These are phyloP conservation scores for Solanum pimpinellifolium DNA, from an alignment of 257 asterid genomes.

Conservation along the genomic window DNA sequence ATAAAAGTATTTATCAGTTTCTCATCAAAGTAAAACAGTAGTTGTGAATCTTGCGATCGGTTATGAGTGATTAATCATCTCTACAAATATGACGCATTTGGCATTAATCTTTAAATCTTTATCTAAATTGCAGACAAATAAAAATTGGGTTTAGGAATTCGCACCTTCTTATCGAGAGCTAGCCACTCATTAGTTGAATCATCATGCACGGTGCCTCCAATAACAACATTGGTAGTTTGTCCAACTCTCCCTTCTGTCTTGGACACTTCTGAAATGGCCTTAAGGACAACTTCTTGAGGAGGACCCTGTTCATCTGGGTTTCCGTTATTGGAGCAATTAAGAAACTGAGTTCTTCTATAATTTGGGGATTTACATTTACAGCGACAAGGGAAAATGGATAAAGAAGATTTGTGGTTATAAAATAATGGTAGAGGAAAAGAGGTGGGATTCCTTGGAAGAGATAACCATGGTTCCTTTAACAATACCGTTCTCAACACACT, in stretches of 20 bases:
- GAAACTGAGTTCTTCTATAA: conserved; percentile 11
- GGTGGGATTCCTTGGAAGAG: conserved; percentile 15
- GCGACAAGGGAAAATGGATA: conserved; percentile 17
- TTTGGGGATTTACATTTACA: conserved; percentile 27
- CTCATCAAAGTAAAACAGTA: background rate
- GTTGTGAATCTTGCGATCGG: background rate
- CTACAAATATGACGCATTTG: background rate
- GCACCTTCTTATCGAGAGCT: conserved; percentile 66
- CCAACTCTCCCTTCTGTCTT: conserved; percentile 86
- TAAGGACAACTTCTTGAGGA: conserved; percentile 90
- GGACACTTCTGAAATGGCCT: conserved; percentile 91
- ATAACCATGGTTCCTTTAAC: conserved; percentile 49
- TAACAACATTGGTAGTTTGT: conserved; percentile 76
- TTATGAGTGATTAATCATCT: background rate
- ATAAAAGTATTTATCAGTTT: background rate
- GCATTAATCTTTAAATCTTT: background rate
- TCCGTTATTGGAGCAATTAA: conserved; percentile 35
- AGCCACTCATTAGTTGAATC: conserved; percentile 83
- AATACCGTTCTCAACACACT: conserved; percentile 34
- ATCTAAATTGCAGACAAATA: background rate
- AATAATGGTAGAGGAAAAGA: conserved; percentile 17
- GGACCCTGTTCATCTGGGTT: conserved; percentile 63
- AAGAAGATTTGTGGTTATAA: conserved; percentile 14
- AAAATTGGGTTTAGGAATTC: background rate
- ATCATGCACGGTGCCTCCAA: conserved; percentile 79